Conservation (phyloP, 805 yeast species). For the Limtongozyma cylindracea region DNA sequence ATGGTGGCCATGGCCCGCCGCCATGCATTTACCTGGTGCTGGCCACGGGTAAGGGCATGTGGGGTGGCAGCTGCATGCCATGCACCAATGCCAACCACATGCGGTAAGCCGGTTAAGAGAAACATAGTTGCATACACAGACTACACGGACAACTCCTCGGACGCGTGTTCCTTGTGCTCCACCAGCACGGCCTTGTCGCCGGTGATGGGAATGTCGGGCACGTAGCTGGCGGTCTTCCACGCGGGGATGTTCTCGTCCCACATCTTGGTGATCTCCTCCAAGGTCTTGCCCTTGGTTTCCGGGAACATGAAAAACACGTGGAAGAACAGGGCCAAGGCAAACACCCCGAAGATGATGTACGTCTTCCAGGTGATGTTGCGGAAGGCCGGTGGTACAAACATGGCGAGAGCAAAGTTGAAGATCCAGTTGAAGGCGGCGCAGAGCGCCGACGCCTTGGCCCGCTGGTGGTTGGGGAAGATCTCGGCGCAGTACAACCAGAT, state of each 20-base stretch:
- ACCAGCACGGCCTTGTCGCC: too few relatives aligned
- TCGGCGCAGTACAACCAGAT: conserved; percentile 25
- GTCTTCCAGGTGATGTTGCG: conserved; percentile 32
- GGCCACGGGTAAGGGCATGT: too few relatives aligned
- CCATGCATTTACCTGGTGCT: too few relatives aligned
- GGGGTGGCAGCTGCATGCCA: too few relatives aligned
- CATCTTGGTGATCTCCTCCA: conserved; percentile 27
- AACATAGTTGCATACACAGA: too few relatives aligned
- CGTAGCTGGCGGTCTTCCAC: conserved; percentile 11
- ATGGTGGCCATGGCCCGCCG: too few relatives aligned
- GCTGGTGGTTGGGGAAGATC: conserved; percentile 25
- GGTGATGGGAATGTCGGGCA: too few relatives aligned
- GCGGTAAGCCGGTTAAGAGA: too few relatives aligned
- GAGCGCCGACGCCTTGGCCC: conserved; percentile 49
- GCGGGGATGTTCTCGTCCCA: conserved; percentile 18
- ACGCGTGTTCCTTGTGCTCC: too few relatives aligned
- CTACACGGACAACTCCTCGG: too few relatives aligned
- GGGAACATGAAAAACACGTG: conserved; percentile 27
- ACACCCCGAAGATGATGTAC: conserved; percentile 26
- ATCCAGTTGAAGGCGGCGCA: conserved; percentile 49
- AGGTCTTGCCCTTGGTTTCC: conserved; percentile 33
- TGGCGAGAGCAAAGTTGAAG: conserved; percentile 40
- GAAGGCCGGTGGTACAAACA: conserved; percentile 37
- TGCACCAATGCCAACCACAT: too few relatives aligned
- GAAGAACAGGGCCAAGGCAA: conserved; percentile 20